A percentile compares a stretch with the other conserved stretches of the same genome.
These are phyloP conservation scores for Aspergillus phoenicis DNA, from an alignment of 2,329 filamentous ascomycete species.

Conservation along the genomic window DNA sequence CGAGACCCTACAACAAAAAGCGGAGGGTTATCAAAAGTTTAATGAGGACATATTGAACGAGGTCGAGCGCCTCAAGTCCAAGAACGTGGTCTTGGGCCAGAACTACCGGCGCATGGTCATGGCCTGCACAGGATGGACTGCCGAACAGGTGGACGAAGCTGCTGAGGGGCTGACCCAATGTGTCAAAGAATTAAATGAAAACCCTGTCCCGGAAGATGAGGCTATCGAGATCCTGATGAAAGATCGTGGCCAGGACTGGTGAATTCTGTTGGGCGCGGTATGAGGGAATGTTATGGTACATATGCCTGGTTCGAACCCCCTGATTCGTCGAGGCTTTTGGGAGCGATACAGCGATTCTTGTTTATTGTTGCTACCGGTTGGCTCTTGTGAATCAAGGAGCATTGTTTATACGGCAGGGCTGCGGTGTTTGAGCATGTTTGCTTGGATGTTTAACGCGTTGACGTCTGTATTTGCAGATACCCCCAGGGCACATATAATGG, in stretches of 20 bases:
- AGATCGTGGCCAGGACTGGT: conserved; percentile 50
- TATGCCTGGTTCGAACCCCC: conserved; percentile 11
- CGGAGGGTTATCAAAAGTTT: conserved; percentile 70
- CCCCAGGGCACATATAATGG: conserved; percentile 26
- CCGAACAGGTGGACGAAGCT: conserved; percentile 76
- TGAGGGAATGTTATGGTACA: conserved; percentile 13
- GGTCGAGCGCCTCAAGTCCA: conserved; percentile 71
- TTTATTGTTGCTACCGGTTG: conserved; percentile 8
- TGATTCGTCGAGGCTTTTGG: conserved; percentile 7
- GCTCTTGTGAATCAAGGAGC: conserved; percentile 5
- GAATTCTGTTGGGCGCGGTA: conserved; percentile 12
- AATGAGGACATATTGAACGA: conserved; percentile 68
- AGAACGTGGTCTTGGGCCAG: conserved; percentile 79
- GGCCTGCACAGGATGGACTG: conserved; percentile 78
- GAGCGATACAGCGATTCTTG: conserved; percentile 12
- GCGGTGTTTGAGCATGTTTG: conserved; percentile 9
- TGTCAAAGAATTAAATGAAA: conserved; percentile 75
- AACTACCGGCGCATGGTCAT: conserved; percentile 88
- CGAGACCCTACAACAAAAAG: conserved; percentile 65
- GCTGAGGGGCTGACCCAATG: conserved; percentile 80
- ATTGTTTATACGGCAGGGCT: conserved; percentile 14
- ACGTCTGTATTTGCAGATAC: conserved; percentile 29
- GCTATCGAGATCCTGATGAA: conserved; percentile 50
- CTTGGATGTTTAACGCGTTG: conserved; percentile 17
- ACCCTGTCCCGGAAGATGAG: conserved; percentile 47